Conservation (phyloP, 805 yeast species). For the Kurtzmaniella cleridarum region DNA sequence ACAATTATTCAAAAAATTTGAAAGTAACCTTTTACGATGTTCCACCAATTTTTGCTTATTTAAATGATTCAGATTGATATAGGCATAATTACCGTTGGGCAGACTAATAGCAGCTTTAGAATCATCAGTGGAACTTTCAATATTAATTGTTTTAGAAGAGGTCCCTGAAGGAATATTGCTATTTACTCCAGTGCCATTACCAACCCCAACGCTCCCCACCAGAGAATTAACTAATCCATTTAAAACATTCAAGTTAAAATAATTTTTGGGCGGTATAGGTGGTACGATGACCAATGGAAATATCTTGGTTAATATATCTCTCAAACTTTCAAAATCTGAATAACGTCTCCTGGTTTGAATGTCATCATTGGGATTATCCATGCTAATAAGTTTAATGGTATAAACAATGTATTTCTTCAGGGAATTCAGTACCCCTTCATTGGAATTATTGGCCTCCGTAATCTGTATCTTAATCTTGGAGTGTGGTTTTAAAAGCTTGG, state of each 20-base stretch:
- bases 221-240: conserved; percentile 24
- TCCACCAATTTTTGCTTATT: conserved; percentile 34
- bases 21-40: conserved; percentile 65
- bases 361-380: conserved; percentile 25
- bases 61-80: conserved; percentile 37
- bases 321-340: conserved; percentile 83
- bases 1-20: conserved; percentile 77
- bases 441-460: conserved; percentile 78
- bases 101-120: neutral
- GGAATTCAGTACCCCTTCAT: conserved; percentile 67
- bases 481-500: conserved; percentile 27
- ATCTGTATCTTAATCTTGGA: conserved; percentile 39
- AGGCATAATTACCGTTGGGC: conserved; percentile 16
- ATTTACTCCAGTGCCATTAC: neutral
- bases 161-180: neutral
- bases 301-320: conserved; percentile 63
- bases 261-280: conserved; percentile 71
- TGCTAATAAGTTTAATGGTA: conserved; percentile 60
- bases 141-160: neutral
- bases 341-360: conserved; percentile 73
- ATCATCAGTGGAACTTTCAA: conserved; percentile 2
- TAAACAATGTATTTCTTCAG: conserved; percentile 66
- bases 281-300: conserved; percentile 84
- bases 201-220: conserved; percentile 4
- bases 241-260: conserved; percentile 27